phyloP scores from a whole-genome alignment of 345 rosid genomes.

The Citropsis articulata region DNA sequence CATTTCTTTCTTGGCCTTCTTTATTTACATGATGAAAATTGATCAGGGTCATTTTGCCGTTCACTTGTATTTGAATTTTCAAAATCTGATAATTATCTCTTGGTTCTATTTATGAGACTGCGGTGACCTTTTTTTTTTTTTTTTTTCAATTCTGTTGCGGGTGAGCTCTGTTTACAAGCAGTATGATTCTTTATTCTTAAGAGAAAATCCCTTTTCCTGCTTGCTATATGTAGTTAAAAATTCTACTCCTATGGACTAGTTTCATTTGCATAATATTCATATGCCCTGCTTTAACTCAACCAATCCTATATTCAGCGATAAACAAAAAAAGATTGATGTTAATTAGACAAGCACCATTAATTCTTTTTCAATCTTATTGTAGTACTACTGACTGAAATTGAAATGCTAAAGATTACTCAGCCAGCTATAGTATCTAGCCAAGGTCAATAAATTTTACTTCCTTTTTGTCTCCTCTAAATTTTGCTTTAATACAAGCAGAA shows the following conservation, averaged over 20 bases:
- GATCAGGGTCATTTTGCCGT: neutral
- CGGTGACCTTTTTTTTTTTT: neutral
- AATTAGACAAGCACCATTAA: too few relatives aligned
- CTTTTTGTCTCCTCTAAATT: neutral
- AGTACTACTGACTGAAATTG: too few relatives aligned
- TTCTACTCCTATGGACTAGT: neutral
- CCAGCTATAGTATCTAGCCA: too few relatives aligned
- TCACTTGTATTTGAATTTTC: neutral
- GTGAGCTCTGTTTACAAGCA: neutral
- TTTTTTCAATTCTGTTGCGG: neutral
- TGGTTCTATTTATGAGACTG: neutral
- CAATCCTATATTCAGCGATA: neutral
- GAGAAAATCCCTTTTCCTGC: neutral
- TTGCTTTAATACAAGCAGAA: constrained; percentile 23
- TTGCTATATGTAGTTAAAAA: neutral
- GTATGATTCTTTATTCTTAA: too few relatives aligned
- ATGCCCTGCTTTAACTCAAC: neutral
- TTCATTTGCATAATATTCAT: neutral
- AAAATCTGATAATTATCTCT: neutral
- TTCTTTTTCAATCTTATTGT: too few relatives aligned
- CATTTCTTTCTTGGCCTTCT: neutral
- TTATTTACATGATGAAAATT: neutral
- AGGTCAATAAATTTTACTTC: too few relatives aligned
- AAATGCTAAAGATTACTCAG: too few relatives aligned
- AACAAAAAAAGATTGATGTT: too few relatives aligned